These are phyloP conservation scores for Boletus semigastroideus DNA, from an alignment of 1,284 basidiomycete species.

Conservation along the genomic window DNA sequence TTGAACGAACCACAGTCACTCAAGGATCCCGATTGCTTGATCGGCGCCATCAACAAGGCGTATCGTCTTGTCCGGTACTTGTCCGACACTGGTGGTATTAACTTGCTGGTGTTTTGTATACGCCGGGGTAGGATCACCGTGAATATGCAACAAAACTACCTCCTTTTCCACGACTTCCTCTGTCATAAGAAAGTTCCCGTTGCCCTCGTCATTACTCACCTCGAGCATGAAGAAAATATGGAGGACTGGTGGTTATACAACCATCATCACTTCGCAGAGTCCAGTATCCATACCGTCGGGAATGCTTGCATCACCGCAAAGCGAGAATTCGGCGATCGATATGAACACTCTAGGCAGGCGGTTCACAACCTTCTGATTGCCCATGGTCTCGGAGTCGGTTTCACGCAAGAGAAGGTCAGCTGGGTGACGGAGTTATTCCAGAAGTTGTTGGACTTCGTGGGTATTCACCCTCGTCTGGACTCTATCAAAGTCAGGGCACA, in stretches of 20 bases:
- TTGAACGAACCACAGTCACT: conserved; percentile 32
- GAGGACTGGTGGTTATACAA: conserved; percentile 30
- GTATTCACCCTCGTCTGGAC: conserved; percentile 24
- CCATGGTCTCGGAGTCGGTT: conserved; percentile 21
- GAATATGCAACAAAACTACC: conserved; percentile 35
- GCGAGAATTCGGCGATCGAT: conserved; percentile 27
- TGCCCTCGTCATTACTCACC: conserved; percentile 28
- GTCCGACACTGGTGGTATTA: conserved; percentile 30
- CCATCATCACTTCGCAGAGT: conserved; percentile 16
- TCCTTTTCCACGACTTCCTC: conserved; percentile 33
- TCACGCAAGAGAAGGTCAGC: conserved; percentile 24
- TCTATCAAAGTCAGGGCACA: conserved; percentile 26
- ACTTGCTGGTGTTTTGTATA: conserved; percentile 38
- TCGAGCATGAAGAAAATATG: conserved; percentile 29
- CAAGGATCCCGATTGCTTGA: conserved; percentile 26
- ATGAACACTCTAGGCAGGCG: conserved; percentile 19
- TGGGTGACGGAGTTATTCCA: conserved; percentile 29
- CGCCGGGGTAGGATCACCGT: conserved; percentile 34
- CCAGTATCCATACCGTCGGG: conserved; percentile 18
- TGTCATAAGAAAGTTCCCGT: conserved; percentile 32
- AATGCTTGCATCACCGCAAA: conserved; percentile 33
- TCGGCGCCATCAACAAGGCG: conserved; percentile 32
- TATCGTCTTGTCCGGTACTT: conserved; percentile 28
- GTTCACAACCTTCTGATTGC: conserved; percentile 28
- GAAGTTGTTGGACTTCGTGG: conserved; percentile 26